These are phyloP conservation scores for Cryptosporidium ryanae DNA, from an alignment of 169 alveolate species.

Conservation along the genomic window DNA sequence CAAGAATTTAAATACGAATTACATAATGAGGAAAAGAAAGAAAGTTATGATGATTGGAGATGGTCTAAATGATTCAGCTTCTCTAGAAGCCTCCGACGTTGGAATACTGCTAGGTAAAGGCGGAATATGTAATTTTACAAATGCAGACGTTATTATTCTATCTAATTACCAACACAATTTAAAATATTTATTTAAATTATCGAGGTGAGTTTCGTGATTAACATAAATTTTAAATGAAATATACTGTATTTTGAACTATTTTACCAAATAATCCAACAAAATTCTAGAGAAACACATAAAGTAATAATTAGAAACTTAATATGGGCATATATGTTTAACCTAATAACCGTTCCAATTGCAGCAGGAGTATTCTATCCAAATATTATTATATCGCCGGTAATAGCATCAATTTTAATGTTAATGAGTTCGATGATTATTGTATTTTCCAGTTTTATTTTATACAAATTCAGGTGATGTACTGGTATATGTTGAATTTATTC, in stretches of 20 bases:
- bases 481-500: too few relatives aligned
- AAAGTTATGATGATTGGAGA: slow-evolving; percentile 74
- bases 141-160: slow-evolving; percentile 61
- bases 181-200: slow-evolving; percentile 28
- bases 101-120: slow-evolving; percentile 67
- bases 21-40: background rate
- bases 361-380: slow-evolving; percentile 69
- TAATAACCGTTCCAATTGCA: slow-evolving; percentile 55
- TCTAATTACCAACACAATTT: slow-evolving; percentile 56
- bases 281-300: slow-evolving; percentile 47
- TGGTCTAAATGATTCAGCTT: slow-evolving; percentile 69
- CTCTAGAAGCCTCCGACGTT: slow-evolving; percentile 60
- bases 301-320: slow-evolving; percentile 51
- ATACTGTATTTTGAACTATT: too few relatives aligned
- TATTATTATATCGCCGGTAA: slow-evolving; percentile 57
- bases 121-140: slow-evolving; percentile 54
- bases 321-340: slow-evolving; percentile 65
- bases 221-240: background rate
- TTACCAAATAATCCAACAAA: background rate
- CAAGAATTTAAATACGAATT: background rate
- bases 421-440: slow-evolving; percentile 50
- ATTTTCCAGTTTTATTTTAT: slow-evolving; percentile 47
- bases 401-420: slow-evolving; percentile 56
- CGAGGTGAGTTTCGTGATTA: slow-evolving; percentile 21
- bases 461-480: slow-evolving; percentile 2